phyloP scores from a whole-genome alignment of 73 alveolate species.

The Breviolum minutum region DNA sequence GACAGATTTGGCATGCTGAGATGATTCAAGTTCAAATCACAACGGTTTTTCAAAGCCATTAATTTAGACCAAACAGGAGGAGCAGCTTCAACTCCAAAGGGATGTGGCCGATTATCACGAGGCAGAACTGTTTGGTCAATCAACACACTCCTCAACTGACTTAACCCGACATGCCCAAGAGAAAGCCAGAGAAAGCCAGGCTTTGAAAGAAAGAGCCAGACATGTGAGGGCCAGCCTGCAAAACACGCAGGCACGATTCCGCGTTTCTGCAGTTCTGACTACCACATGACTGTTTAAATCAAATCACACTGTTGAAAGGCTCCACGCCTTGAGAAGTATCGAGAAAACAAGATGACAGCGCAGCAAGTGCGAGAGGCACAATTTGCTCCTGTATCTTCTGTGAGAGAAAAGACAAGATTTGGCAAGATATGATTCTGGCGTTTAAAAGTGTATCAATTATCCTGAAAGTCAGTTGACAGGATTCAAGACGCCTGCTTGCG shows the following conservation, averaged over 20 bases:
- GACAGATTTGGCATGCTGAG: no score
- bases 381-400: background rate
- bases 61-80: background rate
- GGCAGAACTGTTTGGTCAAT: background rate
- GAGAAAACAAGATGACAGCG: slow-evolving; percentile 36
- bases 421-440: background rate
- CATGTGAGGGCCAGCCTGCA: slow-evolving; percentile 43
- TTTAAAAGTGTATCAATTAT: background rate
- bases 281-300: background rate
- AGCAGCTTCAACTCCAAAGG: slow-evolving; percentile 13
- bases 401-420: no score
- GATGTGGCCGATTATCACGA: slow-evolving; percentile 39
- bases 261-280: background rate
- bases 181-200: background rate
- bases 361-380: slow-evolving; percentile 60
- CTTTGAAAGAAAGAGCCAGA: slow-evolving; percentile 33
- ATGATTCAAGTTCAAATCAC: no score
- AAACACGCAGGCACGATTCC: slow-evolving; percentile 25
- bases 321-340: slow-evolving; percentile 41
- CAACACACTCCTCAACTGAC: background rate
- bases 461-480: background rate
- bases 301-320: background rate
- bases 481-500: slow-evolving; percentile 35
- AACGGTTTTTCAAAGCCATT: background rate
- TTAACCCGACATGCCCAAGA: background rate